phyloP scores from a whole-genome alignment of 306 rosid genomes.

The Sindora glabra region DNA sequence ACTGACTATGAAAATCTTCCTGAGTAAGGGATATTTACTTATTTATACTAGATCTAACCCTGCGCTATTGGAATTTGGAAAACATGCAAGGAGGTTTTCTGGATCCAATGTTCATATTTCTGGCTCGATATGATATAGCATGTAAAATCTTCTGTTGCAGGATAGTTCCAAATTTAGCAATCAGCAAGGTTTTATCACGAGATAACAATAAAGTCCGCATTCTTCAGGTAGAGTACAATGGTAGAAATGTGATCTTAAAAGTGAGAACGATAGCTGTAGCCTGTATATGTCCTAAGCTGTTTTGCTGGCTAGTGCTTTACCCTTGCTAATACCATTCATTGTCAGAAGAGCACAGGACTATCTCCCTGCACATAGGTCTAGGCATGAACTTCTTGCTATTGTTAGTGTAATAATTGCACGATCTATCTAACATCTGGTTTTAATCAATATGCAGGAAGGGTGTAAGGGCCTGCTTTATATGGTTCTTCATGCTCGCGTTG shows the following conservation, averaged over 20 bases:
- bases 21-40: conserved; percentile 51
- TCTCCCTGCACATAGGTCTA: conserved; percentile 1
- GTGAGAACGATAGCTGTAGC: background rate
- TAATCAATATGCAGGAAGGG: conserved; percentile 65
- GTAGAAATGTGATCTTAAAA: background rate
- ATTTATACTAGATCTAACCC: background rate
- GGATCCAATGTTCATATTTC: background rate
- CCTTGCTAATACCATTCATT: background rate
- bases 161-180: conserved; percentile 91
- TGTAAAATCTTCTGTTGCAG: conserved; percentile 36
- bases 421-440: background rate
- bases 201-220: conserved; percentile 95
- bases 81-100: background rate
- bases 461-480: conserved; percentile 93
- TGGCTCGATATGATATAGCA: background rate
- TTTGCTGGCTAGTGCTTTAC: background rate
- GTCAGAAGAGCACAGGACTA: background rate
- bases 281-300: background rate
- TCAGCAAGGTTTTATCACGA: conserved; percentile 77
- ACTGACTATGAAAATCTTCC: conserved; percentile 90
- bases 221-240: conserved; percentile 61
- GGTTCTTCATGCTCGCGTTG: conserved; percentile 99
- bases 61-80: background rate
- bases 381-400: background rate
- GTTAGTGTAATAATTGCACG: background rate